Evolutionary conservation across 1,139 yeast species (phyloP), one percentile per base, ranked within the genome.

Genomic region (Taphrina betulina): DNA sequence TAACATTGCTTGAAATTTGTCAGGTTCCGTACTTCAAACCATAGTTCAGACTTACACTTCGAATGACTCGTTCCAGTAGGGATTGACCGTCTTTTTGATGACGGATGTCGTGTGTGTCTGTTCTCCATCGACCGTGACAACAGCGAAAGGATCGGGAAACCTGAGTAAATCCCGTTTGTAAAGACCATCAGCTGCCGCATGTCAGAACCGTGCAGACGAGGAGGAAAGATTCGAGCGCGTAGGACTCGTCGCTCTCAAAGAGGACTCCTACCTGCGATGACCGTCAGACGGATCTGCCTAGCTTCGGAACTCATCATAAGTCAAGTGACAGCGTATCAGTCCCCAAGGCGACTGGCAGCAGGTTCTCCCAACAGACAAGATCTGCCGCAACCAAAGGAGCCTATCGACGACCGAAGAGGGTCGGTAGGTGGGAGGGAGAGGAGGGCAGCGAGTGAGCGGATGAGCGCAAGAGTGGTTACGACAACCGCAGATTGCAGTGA

Each of bases 1-100:
- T 78, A 26, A 92, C 94, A 63, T 80, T 82, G 68, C 66, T 63
- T 28, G 14, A 46, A 45, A 14, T 52, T 34, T 57, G 57, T 26
- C 38, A n/a, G n/a, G n/a, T n/a, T n/a, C n/a, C n/a, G n/a, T n/a
- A n/a, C n/a, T n/a, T n/a, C n/a, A n/a, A n/a, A n/a, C n/a, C n/a
- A n/a, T n/a, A n/a, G n/a, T n/a, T n/a, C n/a, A n/a, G 5, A 46
- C 63, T 3, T 62, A 62, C 67, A 79, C 82, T 56, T 80, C 80
- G 68, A 92, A 94, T 3, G 86, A 76, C 71, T 92, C 96, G 70
- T 92, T 89, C 99, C 99, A 92, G 69, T 90, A 92, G 16, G 99
- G 99, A 66, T 92, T 89, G 65, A 92, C 75, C 1, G 98, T 92
- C 72, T 88, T 89, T 68, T 88, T 87, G 37, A 95, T 95, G 31